Evolutionary conservation across 2,329 filamentous ascomycete species (phyloP), one percentile per base, ranked within the genome.

Genomic region (Fusarium sp.): DNA sequence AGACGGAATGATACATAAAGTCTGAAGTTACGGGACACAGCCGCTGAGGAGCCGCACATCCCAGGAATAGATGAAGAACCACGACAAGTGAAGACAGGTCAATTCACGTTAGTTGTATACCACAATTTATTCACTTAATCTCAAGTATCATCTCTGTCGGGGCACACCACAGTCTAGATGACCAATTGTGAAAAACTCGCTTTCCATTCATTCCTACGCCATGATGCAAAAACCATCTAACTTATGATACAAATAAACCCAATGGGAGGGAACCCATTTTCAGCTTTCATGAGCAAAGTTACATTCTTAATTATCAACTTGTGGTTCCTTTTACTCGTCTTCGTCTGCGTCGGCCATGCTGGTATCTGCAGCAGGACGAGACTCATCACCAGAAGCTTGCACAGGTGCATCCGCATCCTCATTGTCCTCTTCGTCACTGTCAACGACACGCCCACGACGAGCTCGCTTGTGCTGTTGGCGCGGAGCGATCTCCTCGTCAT

Each of bases 381-480:
- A 68, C 23, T 78, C 76, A n/a, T 63, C 76, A 33, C 39, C 73
- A 29, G 75, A 76, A 12, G 69, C 60, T 51, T 46, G 68, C 14
- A 63, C 48, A 19, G 61, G 73, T 25, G 63, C 66, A 15, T 66
- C 76, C 5, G 58, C 70, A 7, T 70, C 74, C 15, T 74, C 78
- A 37, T 79, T 82, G 25, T 83, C 84, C 8, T 87, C 87, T 54
- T 89, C 87, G 54, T 89, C 87, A 56, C 86, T 87, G 59, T 89
- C 86, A 42, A 89, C 78, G 33, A 89, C 85, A 39, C 86, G 82
- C 25, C 85, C 86, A 46, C 87, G 82, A 39, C 87, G 82, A 23
- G 83, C 80, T 60, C 87, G 83, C 79, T 85, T 88, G 60, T 78
- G 78, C 73, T 82, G 81, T 69, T 82, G 81, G 58, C 83, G 83